Percentiles rank a stretch among this genome's conserved stretches.
These are phyloP conservation scores for Cyberlindnera subsufficiens DNA, from an alignment of 805 yeast species.

Conservation along the genomic window DNA sequence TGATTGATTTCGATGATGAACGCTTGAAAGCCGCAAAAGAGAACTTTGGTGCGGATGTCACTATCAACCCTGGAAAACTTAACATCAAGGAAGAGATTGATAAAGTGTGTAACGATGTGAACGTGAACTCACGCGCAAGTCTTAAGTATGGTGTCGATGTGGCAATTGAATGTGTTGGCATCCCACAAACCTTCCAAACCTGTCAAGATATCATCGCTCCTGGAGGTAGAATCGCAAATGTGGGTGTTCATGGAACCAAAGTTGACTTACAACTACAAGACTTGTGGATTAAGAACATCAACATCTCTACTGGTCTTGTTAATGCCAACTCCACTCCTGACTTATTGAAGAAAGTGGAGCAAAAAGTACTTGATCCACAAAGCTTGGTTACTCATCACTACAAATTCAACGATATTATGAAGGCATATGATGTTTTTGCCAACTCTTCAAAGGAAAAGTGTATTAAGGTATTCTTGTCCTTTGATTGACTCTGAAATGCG, in stretches of 20 bases:
- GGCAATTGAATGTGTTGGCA: slow-evolving; percentile 61
- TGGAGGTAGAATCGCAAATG: slow-evolving; percentile 62
- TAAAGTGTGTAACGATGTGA: slow-evolving; percentile 23
- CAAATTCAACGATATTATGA: slow-evolving; percentile 46
- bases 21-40: slow-evolving; percentile 52
- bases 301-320: slow-evolving; percentile 44
- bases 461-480: slow-evolving; percentile 35
- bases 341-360: slow-evolving; percentile 30
- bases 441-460: slow-evolving; percentile 49
- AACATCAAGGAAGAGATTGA: slow-evolving; percentile 33
- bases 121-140: slow-evolving; percentile 15
- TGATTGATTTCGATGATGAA: slow-evolving; percentile 54
- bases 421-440: slow-evolving; percentile 55
- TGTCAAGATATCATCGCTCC: slow-evolving; percentile 49
- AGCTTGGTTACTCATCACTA: slow-evolving; percentile 56
- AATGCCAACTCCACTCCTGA: slow-evolving; percentile 38
- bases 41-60: slow-evolving; percentile 53
- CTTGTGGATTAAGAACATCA: slow-evolving; percentile 39
- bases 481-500: too few relatives aligned
- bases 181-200: slow-evolving; percentile 53
- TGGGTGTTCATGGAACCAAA: slow-evolving; percentile 46
- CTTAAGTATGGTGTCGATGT: slow-evolving; percentile 49
- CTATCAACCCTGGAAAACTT: slow-evolving; percentile 45
- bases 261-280: slow-evolving; percentile 38
- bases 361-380: slow-evolving; percentile 35